Base-by-base conservation (phyloP, 139 green algal species). In the Volvox africanus region DNA sequence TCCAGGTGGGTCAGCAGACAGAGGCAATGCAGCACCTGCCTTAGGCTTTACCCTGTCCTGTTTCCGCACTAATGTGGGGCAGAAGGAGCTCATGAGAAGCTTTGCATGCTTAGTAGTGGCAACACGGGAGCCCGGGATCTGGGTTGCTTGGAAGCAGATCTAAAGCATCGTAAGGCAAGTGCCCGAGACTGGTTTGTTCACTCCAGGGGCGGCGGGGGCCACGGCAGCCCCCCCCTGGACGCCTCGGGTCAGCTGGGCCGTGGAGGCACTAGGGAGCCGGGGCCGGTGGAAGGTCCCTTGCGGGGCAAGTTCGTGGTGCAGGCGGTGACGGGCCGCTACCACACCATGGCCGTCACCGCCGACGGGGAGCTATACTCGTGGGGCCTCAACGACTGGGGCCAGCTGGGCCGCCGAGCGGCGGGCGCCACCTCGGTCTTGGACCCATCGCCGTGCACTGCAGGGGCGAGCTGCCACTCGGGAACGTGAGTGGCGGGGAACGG, bases 361-460 rank as follows among this genome's bases (percentile, higher is more conserved):
- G 88, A 94, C 35, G 93, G 94, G 17, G 28, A 79, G 30, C 88
- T 97, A 55, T 96, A 92, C 69, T 94, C 82, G 24, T 97, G 94
- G 94, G 96, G 96, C 1, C 82, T 97, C 37, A 97, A 97, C 88
- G 96, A 97, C 91, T 94, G 89, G 88, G 96, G 96, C 6, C 95
- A 97, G 90, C 95, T 97, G 75, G 96, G 96, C 13, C 84, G 94
- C 26, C 20, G 61, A 26, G 91, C 61, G 28, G 35, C n/a, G 69
- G 90, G 90, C 16, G 65, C 28, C 21, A 11, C 67, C n/a, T 68
- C 67, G 1, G 91, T 33, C 19, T 35, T 37, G 33, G 89, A 92
- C 73, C 80, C 89, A 1, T 21, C 73, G 14, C 35, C 82, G 36
- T 93, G 91, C 86, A 88, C 55, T 2, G 20, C 18, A 28, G 91